A percentile compares a stretch with the other conserved stretches of the same genome.
phyloP scores from a whole-genome alignment of 345 rosid genomes.

The Bruguiera gymnorhiza region DNA sequence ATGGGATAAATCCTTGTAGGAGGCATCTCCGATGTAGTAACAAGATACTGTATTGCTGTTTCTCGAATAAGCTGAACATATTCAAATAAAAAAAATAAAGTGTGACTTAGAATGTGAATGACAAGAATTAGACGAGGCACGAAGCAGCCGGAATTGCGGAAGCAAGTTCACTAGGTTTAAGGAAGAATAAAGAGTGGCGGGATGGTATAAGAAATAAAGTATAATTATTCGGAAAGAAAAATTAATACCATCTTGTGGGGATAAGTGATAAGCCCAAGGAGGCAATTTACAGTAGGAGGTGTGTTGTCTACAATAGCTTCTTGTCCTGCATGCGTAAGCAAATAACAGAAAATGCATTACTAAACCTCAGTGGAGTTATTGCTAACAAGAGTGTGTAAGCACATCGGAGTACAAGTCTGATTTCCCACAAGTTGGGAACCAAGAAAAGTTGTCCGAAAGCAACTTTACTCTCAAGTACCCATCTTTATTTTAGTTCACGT shows the following conservation, averaged over 20 bases:
- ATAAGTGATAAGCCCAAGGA: constrained; percentile 47
- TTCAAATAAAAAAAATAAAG: too few species aligned
- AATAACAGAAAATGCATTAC: background rate
- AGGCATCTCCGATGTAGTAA: too few species aligned
- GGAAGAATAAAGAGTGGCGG: background rate
- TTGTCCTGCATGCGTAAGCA: constrained; percentile 46
- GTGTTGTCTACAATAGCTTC: constrained; percentile 58
- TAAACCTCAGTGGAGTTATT: background rate
- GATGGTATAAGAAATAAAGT: background rate
- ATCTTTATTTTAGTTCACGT: too few species aligned
- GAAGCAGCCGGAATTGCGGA: too few species aligned
- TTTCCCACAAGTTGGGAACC: background rate
- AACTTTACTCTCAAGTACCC: too few species aligned
- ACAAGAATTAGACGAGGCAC: too few species aligned
- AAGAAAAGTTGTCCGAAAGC: too few species aligned
- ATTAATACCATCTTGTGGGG: constrained; percentile 60
- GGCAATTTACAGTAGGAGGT: constrained; percentile 46
- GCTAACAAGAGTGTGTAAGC: background rate
- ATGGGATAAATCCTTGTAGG: too few species aligned
- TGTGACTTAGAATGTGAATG: too few species aligned
- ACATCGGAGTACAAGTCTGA: background rate
- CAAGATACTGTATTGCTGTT: too few species aligned
- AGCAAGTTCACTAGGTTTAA: too few species aligned
- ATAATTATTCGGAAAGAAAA: background rate
- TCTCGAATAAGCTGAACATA: too few species aligned